These are phyloP conservation scores for Candida xyloterini DNA, from an alignment of 805 yeast genomes.

Conservation along the genomic window DNA sequence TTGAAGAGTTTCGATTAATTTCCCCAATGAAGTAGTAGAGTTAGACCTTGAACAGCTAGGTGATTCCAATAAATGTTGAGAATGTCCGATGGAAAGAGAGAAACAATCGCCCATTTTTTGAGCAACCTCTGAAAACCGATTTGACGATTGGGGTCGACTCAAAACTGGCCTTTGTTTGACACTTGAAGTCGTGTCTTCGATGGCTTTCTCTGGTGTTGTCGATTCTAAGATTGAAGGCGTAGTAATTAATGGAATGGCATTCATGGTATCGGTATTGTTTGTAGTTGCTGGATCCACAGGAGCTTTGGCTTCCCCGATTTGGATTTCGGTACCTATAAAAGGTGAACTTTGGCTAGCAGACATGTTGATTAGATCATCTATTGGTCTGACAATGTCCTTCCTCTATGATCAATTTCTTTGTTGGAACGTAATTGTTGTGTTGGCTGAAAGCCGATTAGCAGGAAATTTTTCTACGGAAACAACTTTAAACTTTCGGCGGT, in stretches of 20 bases:
- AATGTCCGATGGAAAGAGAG: conserved; percentile 17
- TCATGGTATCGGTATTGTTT: neutral
- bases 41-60: conserved; percentile 21
- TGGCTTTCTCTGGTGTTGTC: neutral
- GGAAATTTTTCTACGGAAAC: too few species aligned
- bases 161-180: conserved; percentile 1
- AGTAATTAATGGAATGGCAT: neutral
- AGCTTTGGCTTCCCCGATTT: neutral
- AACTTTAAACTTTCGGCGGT: neutral
- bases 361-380: conserved; percentile 2
- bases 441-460: too few species aligned
- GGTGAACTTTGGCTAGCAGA: conserved; percentile 5
- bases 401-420: too few species aligned
- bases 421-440: too few species aligned
- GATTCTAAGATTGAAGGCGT: neutral
- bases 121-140: conserved; percentile 27
- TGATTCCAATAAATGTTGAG: conserved; percentile 15
- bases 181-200: neutral
- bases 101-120: conserved; percentile 30
- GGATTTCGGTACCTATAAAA: neutral
- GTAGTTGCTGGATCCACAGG: conserved; percentile 1
- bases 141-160: conserved; percentile 20
- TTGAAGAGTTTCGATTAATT: conserved; percentile 18
- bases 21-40: conserved; percentile 27
- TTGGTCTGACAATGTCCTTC: neutral